phyloP scores from a whole-genome alignment of 352 stramenopile species.

The Globisporangium abappressorium region DNA sequence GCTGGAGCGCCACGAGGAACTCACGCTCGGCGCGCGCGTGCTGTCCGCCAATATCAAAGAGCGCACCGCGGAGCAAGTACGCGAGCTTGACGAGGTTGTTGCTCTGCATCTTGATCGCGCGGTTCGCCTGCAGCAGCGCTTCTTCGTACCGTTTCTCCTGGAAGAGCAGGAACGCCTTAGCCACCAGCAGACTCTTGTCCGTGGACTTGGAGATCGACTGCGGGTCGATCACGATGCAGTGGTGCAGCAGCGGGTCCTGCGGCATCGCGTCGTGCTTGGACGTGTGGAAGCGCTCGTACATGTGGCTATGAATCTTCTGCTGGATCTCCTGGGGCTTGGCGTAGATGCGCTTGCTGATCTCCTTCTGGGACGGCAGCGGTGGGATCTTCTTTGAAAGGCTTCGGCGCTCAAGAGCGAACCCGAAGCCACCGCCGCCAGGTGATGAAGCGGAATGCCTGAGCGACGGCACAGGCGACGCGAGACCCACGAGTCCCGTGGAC shows the following conservation, averaged over 20 bases:
- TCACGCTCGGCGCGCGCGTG: constrained; percentile 39
- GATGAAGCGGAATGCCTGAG: constrained; percentile 8
- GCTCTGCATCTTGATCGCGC: constrained; percentile 42
- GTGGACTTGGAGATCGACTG: constrained; percentile 29
- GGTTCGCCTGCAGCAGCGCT: constrained; percentile 49
- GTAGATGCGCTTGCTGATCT: constrained; percentile 66
- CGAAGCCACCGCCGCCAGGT: constrained; percentile 16
- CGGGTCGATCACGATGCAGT: constrained; percentile 63
- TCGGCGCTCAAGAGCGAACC: constrained; percentile 2
- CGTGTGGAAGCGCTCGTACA: constrained; percentile 50
- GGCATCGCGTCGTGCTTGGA: constrained; percentile 40
- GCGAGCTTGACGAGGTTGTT: constrained; percentile 67
- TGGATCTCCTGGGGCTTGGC: constrained; percentile 67
- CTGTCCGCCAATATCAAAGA: constrained; percentile 50
- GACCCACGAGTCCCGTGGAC: constrained; percentile 11
- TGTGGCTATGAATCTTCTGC: constrained; percentile 48
- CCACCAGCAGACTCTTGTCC: constrained; percentile 37
- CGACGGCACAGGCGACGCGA: constrained; percentile 5
- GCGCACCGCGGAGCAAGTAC: constrained; percentile 51
- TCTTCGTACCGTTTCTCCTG: constrained; percentile 57
- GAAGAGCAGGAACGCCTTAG: constrained; percentile 58
- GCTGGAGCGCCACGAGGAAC: constrained; percentile 37
- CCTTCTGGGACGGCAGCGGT: constrained; percentile 47
- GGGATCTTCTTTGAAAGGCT: constrained; percentile 45
- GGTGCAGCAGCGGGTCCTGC: constrained; percentile 62